Percentiles rank a stretch among this genome's conserved stretches.
phyloP scores from a whole-genome alignment of 2,329 filamentous ascomycete genomes.

The Penicillium sp. region DNA sequence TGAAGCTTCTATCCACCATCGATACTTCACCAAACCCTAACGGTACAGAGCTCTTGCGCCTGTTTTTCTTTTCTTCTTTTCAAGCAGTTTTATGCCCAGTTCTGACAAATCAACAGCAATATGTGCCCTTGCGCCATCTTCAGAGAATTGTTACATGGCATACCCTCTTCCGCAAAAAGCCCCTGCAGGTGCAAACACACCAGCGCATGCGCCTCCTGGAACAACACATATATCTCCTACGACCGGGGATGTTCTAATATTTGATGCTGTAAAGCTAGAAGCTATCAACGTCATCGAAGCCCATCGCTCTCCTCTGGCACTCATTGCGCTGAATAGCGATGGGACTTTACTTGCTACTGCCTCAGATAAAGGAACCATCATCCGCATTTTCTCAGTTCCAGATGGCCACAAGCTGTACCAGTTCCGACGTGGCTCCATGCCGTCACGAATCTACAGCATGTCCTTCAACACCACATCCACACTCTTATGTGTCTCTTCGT shows the following conservation, averaged over 20 bases:
- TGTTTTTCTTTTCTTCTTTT: slow-evolving; percentile 7
- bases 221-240: slow-evolving; percentile 77
- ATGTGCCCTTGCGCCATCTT: slow-evolving; percentile 88
- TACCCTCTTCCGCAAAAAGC: slow-evolving; percentile 78
- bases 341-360: slow-evolving; percentile 90
- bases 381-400: slow-evolving; percentile 91
- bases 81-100: neutral
- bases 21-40: slow-evolving; percentile 90
- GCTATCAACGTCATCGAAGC: slow-evolving; percentile 95
- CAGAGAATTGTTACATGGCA: slow-evolving; percentile 92
- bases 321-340: slow-evolving; percentile 87
- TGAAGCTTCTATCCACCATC: slow-evolving; percentile 91
- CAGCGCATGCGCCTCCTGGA: slow-evolving; percentile 78
- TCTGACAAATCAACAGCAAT: slow-evolving; percentile 59
- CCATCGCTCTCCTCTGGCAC: slow-evolving; percentile 86
- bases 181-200: slow-evolving; percentile 55
- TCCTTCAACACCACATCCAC: slow-evolving; percentile 95
- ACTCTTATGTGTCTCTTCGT: slow-evolving; percentile 90
- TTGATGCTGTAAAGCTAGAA: slow-evolving; percentile 84
- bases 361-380: slow-evolving; percentile 96
- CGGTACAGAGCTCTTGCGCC: slow-evolving; percentile 43
- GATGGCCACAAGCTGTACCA: slow-evolving; percentile 91
- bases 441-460: slow-evolving; percentile 96
- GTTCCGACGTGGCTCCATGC: slow-evolving; percentile 92
- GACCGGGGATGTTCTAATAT: slow-evolving; percentile 88